phyloP scores from a whole-genome alignment of 106 monocot genomes.

The Ottelia alismoides region DNA sequence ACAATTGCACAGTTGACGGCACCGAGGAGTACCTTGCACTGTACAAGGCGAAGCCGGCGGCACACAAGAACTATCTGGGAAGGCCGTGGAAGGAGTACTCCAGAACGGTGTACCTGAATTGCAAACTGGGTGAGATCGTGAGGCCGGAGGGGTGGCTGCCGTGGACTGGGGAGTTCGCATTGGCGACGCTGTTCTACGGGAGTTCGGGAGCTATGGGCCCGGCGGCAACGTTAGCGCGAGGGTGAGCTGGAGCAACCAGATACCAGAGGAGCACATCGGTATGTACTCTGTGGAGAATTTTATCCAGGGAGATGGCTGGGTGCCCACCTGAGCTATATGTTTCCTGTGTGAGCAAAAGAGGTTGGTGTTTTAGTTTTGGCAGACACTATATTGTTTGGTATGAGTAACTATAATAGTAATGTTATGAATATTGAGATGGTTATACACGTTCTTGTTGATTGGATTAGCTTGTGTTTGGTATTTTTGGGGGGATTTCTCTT shows the following conservation, averaged over 20 bases:
- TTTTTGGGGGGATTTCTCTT: no score
- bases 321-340: no score
- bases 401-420: no score
- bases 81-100: constrained; percentile 79
- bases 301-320: constrained; percentile 21
- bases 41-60: constrained; percentile 23
- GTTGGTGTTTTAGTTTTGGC: no score
- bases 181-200: constrained; percentile 48
- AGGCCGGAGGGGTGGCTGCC: constrained; percentile 40
- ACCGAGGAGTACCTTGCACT: constrained; percentile 32
- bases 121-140: constrained; percentile 24
- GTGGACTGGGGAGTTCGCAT: constrained; percentile 49
- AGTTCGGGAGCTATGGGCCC: constrained; percentile 39
- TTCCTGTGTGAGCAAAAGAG: no score
- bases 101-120: constrained; percentile 45
- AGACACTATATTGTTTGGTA: no score
- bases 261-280: constrained; percentile 37
- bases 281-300: constrained; percentile 44
- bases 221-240: constrained; percentile 19
- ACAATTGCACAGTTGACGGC: constrained; percentile 30
- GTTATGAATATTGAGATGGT: no score
- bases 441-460: no score
- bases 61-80: constrained; percentile 37
- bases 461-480: no score
- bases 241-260: constrained; percentile 47